Conservation (phyloP, 257 asterid species). For the Oldenlandia corymbosa region DNA sequence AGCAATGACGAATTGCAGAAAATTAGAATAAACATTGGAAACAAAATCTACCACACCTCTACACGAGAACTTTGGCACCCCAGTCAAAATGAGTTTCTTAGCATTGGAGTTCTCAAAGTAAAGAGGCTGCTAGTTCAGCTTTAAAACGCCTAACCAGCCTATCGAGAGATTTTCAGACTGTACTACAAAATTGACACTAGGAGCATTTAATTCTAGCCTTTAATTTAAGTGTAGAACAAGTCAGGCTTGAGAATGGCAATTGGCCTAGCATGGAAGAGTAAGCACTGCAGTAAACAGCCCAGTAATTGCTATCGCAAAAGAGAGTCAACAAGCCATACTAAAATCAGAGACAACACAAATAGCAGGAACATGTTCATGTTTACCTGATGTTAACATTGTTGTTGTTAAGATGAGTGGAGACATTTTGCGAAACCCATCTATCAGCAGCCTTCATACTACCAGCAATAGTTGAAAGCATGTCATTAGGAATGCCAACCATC, state of each 20-base stretch:
- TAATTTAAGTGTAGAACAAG: background rate
- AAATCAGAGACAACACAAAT: background rate
- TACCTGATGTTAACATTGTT: conserved; percentile 69
- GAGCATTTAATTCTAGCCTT: background rate
- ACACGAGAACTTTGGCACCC: background rate
- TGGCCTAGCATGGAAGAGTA: background rate
- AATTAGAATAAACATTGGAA: background rate
- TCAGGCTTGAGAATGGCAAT: background rate
- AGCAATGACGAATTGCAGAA: background rate
- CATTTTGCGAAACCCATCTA: conserved; percentile 71
- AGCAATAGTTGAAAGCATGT: conserved; percentile 59
- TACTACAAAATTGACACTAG: too few species aligned
- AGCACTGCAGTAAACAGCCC: too few species aligned
- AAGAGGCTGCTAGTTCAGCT: too few species aligned
- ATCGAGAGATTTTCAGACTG: too few species aligned
- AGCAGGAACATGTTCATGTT: conserved; percentile 7
- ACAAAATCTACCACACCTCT: background rate
- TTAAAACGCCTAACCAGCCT: too few species aligned
- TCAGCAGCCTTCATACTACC: conserved; percentile 64
- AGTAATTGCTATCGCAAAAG: background rate
- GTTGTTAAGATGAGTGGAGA: conserved; percentile 44
- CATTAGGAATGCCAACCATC: conserved; percentile 93
- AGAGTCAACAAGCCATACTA: background rate
- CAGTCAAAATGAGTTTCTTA: background rate
- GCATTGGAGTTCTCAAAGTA: background rate